Evolutionary conservation across 805 yeast genomes (phyloP), one percentile per base, ranked within the genome.

Genomic region (Ogataea salicorniae): DNA sequence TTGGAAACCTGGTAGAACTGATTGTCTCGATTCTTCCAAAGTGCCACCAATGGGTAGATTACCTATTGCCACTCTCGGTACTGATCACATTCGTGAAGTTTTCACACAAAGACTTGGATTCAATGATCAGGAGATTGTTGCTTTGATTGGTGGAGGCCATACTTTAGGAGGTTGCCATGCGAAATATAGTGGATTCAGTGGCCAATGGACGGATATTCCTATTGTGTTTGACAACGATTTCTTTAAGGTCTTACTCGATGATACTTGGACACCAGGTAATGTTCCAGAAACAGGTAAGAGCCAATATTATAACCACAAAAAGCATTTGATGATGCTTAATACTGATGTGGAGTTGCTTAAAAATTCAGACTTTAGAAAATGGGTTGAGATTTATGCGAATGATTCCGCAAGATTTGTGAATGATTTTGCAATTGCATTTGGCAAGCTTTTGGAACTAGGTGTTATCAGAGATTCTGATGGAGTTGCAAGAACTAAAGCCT

Each of bases 1-100:
- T 17, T 89, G 96, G 96, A 81, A 81, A 66, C 84, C 94, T 7
- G 97, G 96, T 38, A 74, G 96, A 65, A 70, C 75, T 8, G 89
- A 87, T 62, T 67, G 75, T 49, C 66, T 63, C 2, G 82, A 75
- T 49, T 60, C 69, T 16, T 52, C 58, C 17, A 75, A 78, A 38
- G 75, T 75, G 15, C 87, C 90, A 34, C 79, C 78, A 17, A 83
- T 80, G 60, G 89, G 86, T 15, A 74, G 87, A 60, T 72, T 87
- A 41, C 96, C 96, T 6, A 80, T 84, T 59, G 95, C 90, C 23
- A 66, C 82, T 5, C 64, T 73, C 58, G 90, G 80, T 44, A 76
- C 83, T 2, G 69, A 71, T 22, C 90, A 87, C 59, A 82, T 87
- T 15, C 75, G 83, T 55, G 70, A 72, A 26, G 76, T 83, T 16